Base-by-base conservation (phyloP, 768 basidiomycete genomes). In the Tylopilus subfusipes region DNA sequence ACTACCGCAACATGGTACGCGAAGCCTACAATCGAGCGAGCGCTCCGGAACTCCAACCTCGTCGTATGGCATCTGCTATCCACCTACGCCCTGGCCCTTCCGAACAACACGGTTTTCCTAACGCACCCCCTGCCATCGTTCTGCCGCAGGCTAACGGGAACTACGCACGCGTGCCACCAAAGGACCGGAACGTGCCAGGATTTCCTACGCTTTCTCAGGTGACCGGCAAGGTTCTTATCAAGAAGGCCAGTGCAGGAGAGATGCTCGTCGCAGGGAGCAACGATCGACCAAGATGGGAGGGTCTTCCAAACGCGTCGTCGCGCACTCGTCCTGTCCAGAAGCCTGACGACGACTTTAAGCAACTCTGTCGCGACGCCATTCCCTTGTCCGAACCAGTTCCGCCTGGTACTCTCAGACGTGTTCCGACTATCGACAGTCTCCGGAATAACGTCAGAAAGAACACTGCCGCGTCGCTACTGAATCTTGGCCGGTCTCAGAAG, bases 1-100 rank as follows among this genome's bases (percentile, higher is more conserved):
- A 70, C 27, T 70, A 70, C 46, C 70, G 68, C 33, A 48, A 57
- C 0, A 54, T 56, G 25, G 52, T 65, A 16, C 62, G 53, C 11
- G 42, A n/a, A 1, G 70, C 64, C 29, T 53, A 58, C 29, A 14
- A 40, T 27, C 54, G 9, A 24, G 58, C 58, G 0, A 51, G 52
- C 4, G 38, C 43, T 3, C 31, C 48, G 10, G 48, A 51, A 11
- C 52, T 18, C 22, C 33, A 39, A 7, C 59, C 52, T 1, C 57
- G 33, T n/a, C 55, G 60, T 10, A 56, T 55, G 43, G 42, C 52
- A 45, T 65, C 64, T 3, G 39, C 21, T 12, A 39, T 40, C 2
- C 50, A 64, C 2, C 25, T 60, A 9, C 55, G 44, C n/a, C 29
- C 13, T 0, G 7, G n/a, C 2, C 24, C 54, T 16, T 7, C 31